Conservation (phyloP, 2,329 filamentous ascomycete species). For the Scorias spongiosa region DNA sequence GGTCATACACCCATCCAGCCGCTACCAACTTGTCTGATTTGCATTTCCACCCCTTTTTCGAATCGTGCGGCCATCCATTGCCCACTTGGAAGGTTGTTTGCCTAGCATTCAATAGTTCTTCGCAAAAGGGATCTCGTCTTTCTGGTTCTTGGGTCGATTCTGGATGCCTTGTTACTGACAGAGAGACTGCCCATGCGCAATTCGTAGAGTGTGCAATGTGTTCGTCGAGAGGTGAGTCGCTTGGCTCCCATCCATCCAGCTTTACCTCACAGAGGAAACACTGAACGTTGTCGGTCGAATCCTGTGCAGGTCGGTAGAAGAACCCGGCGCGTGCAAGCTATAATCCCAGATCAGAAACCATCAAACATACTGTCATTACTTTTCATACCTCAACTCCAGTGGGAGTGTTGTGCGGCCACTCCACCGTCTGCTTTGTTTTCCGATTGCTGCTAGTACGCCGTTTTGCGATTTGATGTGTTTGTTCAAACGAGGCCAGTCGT, state of each 20-base stretch:
- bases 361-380: slow-evolving; percentile 5
- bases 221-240: slow-evolving; percentile 69
- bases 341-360: slow-evolving; percentile 9
- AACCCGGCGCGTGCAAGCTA: slow-evolving; percentile 86
- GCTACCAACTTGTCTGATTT: slow-evolving; percentile 84
- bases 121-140: slow-evolving; percentile 55
- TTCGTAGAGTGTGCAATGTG: slow-evolving; percentile 68
- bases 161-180: slow-evolving; percentile 37
- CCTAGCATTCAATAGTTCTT: slow-evolving; percentile 60
- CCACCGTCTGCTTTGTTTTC: slow-evolving; percentile 39
- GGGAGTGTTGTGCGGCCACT: slow-evolving; percentile 66
- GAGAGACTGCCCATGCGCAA: slow-evolving; percentile 73
- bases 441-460: slow-evolving; percentile 53
- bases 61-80: slow-evolving; percentile 74
- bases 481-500: slow-evolving; percentile 67
- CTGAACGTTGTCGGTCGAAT: slow-evolving; percentile 70
- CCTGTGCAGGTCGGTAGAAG: slow-evolving; percentile 63
- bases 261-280: slow-evolving; percentile 78
- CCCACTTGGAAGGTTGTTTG: slow-evolving; percentile 58
- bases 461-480: slow-evolving; percentile 46
- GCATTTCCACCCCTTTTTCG: slow-evolving; percentile 76
- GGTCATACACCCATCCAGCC: slow-evolving; percentile 88
- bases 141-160: slow-evolving; percentile 48
- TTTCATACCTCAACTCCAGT: slow-evolving; percentile 46
- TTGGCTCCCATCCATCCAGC: slow-evolving; percentile 82